These are phyloP conservation scores for Penicillium malachiteum DNA, from an alignment of 495 filamentous ascomycete genomes.

Conservation along the genomic window DNA sequence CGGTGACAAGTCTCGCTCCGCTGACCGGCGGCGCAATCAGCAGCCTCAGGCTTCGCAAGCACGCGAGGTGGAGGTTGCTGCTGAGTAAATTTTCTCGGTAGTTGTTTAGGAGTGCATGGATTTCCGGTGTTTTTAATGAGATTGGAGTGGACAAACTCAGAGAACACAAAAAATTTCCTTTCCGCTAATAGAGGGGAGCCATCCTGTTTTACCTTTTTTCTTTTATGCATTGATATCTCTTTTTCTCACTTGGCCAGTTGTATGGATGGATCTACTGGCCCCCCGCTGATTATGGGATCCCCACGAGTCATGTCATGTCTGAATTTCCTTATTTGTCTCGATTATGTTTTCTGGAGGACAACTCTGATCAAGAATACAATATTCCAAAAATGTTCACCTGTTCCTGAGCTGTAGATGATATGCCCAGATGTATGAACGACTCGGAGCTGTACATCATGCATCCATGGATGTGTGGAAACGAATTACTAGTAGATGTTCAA, in stretches of 20 bases:
- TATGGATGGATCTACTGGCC: constrained; percentile 25
- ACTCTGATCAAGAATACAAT: constrained; percentile 26
- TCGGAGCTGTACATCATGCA: too few relatives aligned
- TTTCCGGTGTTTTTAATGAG: constrained; percentile 28
- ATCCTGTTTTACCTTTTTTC: constrained; percentile 14
- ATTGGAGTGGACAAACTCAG: constrained; percentile 18
- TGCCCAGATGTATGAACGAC: too few relatives aligned
- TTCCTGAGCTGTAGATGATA: too few relatives aligned
- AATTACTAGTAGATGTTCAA: too few relatives aligned
- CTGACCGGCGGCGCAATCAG: constrained; percentile 38
- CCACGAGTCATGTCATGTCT: constrained; percentile 42
- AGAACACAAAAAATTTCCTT: constrained; percentile 26
- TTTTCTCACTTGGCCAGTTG: constrained; percentile 24
- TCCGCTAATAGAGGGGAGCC: constrained; percentile 28
- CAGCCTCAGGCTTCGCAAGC: constrained; percentile 27
- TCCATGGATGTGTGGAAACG: too few relatives aligned
- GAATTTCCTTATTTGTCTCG: constrained; percentile 14
- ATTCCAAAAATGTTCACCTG: constrained; percentile 7
- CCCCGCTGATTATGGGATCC: constrained; percentile 29
- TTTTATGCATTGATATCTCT: constrained; percentile 24
- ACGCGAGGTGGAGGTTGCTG: constrained; percentile 35
- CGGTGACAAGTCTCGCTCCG: constrained; percentile 30
- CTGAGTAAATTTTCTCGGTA: constrained; percentile 23
- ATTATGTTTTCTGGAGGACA: constrained; percentile 27
- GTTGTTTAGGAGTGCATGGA: constrained; percentile 26